Evolutionary conservation across 2,329 filamentous ascomycete genomes (phyloP).

Genomic region (Orbilia ellipsospora): DNA sequence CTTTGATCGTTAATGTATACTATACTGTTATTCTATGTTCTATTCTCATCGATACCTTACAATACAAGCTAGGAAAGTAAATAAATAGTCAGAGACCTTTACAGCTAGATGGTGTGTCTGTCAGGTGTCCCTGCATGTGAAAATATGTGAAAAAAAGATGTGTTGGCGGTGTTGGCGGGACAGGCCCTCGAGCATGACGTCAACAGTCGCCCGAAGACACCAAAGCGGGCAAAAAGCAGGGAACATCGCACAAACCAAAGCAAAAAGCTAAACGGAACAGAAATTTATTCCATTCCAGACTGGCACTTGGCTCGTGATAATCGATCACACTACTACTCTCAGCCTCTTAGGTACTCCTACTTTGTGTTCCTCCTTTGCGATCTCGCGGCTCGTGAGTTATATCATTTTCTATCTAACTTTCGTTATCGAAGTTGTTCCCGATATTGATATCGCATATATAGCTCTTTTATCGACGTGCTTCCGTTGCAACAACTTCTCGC

Average conservation of each 20-base stretch:
- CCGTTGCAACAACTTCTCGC: not conserved
- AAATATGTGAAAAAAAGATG: constrained; percentile 8
- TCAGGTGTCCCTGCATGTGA: not conserved
- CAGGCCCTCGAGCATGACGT: constrained; percentile 16
- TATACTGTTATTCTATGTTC: not conserved
- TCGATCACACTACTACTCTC: constrained; percentile 2
- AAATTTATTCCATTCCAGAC: not conserved
- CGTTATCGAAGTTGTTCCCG: too few species aligned
- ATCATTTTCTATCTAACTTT: too few species aligned
- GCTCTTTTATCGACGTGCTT: not conserved
- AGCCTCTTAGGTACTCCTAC: constrained; percentile 5
- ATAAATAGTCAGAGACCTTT: not conserved
- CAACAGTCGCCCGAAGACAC: constrained; percentile 32
- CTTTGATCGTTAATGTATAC: not conserved
- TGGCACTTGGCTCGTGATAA: constrained; percentile 38
- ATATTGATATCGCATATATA: not conserved
- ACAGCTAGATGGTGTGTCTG: not conserved
- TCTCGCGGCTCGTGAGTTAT: too few species aligned
- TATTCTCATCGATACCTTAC: too few species aligned
- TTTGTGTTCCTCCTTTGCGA: not conserved
- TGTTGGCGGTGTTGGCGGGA: constrained; percentile 47
- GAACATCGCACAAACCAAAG: constrained; percentile 24
- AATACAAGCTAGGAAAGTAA: not conserved
- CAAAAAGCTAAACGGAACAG: not conserved
- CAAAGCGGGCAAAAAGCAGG: constrained; percentile 34